phyloP scores from a whole-genome alignment of 2,329 filamentous ascomycete genomes.

The Colletotrichum echinochloae region DNA sequence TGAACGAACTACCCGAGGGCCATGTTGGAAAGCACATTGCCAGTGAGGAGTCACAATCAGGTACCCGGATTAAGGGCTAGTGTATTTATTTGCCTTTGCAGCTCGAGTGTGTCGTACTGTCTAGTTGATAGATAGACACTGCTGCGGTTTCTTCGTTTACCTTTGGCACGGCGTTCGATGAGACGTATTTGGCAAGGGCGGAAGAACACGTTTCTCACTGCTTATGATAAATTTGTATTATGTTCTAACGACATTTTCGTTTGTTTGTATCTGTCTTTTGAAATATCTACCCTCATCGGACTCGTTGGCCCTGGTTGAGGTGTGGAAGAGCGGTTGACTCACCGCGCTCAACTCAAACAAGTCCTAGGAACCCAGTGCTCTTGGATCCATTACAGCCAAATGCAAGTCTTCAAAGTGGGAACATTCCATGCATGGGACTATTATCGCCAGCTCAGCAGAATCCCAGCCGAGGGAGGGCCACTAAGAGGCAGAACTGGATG shows the following conservation, averaged over 20 bases:
- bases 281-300: neutral
- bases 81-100: neutral
- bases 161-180: neutral
- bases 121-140: neutral
- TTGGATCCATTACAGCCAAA: neutral
- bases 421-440: neutral
- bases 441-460: neutral
- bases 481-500: neutral
- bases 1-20: slow-evolving; percentile 68
- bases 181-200: neutral
- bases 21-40: slow-evolving; percentile 21
- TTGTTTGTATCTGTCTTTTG: neutral
- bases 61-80: neutral
- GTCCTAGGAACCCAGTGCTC: neutral
- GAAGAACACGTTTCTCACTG: neutral
- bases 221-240: neutral
- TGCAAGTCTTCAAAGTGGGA: neutral
- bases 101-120: neutral
- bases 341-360: neutral
- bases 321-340: neutral
- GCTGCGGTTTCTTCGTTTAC: neutral
- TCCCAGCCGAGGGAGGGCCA: neutral
- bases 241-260: neutral
- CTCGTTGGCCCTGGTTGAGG: neutral
- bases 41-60: neutral